These are phyloP conservation scores for Melampsora americana DNA, from an alignment of 1,284 basidiomycete species.

Conservation along the genomic window DNA sequence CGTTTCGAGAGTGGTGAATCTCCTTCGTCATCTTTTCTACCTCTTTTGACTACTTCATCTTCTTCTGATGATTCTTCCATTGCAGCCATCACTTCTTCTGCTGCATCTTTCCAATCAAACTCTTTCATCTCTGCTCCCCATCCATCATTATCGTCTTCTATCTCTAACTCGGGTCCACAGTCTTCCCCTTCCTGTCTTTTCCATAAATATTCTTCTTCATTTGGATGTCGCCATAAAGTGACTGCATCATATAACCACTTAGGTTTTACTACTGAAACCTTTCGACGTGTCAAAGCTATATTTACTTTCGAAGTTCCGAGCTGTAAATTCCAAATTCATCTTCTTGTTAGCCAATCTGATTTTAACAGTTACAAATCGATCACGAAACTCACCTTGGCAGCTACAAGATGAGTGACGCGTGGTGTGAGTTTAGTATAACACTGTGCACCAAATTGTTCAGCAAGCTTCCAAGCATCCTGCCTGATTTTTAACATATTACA, in stretches of 20 bases:
- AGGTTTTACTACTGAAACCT: constrained; percentile 77
- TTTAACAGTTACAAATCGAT: background rate
- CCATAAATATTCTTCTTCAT: constrained; percentile 66
- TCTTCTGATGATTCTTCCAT: constrained; percentile 28
- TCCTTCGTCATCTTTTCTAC: background rate
- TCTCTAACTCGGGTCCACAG: background rate
- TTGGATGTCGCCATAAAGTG: constrained; percentile 71
- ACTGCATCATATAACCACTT: constrained; percentile 84
- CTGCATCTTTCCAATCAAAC: constrained; percentile 41
- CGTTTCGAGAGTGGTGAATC: constrained; percentile 36
- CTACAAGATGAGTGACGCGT: constrained; percentile 84
- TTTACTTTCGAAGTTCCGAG: constrained; percentile 87
- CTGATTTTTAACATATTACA: constrained; percentile 49
- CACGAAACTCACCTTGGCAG: constrained; percentile 65
- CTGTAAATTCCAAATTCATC: constrained; percentile 55
- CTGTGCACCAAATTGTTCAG: constrained; percentile 79
- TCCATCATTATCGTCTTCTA: constrained; percentile 23
- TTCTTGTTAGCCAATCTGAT: background rate
- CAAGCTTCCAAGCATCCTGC: constrained; percentile 82
- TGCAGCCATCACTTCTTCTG: constrained; percentile 40
- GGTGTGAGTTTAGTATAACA: constrained; percentile 68
- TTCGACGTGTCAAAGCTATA: constrained; percentile 64
- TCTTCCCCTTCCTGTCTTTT: constrained; percentile 2
- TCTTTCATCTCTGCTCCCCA: constrained; percentile 25
- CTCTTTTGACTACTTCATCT: constrained; percentile 9